Evolutionary conservation across 1,284 basidiomycete genomes (phyloP).

Genomic region (Ceratobasidium papillatum): DNA sequence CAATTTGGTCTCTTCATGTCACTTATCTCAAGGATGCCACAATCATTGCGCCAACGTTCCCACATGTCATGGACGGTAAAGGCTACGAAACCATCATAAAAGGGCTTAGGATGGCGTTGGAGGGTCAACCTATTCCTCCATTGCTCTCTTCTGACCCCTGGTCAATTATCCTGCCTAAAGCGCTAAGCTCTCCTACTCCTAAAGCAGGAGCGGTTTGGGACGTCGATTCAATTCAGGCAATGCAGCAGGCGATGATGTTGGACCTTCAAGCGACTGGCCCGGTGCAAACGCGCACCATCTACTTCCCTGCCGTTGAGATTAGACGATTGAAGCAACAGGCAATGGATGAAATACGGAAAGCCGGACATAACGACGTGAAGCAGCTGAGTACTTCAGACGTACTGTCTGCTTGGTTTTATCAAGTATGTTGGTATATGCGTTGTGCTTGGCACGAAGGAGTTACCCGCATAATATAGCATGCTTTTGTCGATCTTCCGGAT

Average conservation of each 20-base stretch:
- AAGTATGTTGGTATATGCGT: not conserved
- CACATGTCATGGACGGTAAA: not conserved
- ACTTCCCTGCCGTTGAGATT: not conserved
- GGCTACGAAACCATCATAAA: not conserved
- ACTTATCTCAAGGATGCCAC: not conserved
- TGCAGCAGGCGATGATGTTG: not conserved
- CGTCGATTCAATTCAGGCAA: not conserved
- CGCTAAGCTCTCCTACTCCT: not conserved
- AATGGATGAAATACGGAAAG: not conserved
- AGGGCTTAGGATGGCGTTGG: not conserved
- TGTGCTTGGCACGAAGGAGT: no score
- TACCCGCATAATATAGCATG: no score
- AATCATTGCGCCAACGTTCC: not conserved
- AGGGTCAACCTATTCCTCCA: not conserved
- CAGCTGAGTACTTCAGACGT: not conserved
- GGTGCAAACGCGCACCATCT: not conserved
- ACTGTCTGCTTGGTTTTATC: not conserved
- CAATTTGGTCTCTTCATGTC: not conserved
- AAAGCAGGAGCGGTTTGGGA: not conserved
- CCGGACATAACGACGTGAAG: not conserved
- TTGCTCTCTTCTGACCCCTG: not conserved
- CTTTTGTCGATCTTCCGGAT: no score
- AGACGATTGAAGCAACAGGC: not conserved
- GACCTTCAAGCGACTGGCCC: not conserved
- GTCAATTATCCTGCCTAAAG: not conserved